Base-by-base conservation (phyloP, 2,329 filamentous ascomycete genomes). In the Dendrostoma leiphaemia region DNA sequence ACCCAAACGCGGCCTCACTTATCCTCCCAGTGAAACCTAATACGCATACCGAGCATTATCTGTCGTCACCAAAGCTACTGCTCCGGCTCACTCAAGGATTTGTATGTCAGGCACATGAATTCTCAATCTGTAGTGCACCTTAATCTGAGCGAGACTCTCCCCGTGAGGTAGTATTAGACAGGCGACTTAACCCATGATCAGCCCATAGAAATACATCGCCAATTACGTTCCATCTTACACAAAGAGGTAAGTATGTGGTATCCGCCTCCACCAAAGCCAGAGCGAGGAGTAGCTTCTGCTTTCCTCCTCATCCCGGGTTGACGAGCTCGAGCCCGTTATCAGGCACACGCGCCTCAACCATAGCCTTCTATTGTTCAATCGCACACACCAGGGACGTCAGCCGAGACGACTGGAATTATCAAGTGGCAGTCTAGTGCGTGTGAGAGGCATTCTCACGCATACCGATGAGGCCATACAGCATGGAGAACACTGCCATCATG, bases 381-480 rank as follows among this genome's bases (percentile, higher is more conserved):
- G 29, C n/a, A 5, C n/a, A 21, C 24, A n/a, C 26, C 8, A 37
- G 2, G 21, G 2, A 13, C 3, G 6, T 46, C 24, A 28, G 19
- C 31, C 17, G 13, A 13, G 15, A 21, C 8, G 24, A 24, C 12
- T 46, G 54, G n/a, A 26, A 15, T 21, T 8, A 12, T 17, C 19
- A 17, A 1, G 3, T 26, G 38, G 10, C 24, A 13, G 26, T 12
- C 52, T n/a, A 58, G 29, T 24, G 24, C 26, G 48, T 28, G 28
- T 46, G 52, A 12, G 56, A 58, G 21, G 61, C 31, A 32, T 67
- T 68, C 63, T 82, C 78, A 21, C 79, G 76, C 62, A 80, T 71
- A 53, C 70, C 72, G 48, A 76, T 67, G 48, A 81, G 69, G 41
- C 78, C 78, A 57, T 79, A 76, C 66, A 78, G 69, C 61, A 78